Evolutionary conservation across 805 yeast genomes (phyloP).

Genomic region (Metschnikowia matae): DNA sequence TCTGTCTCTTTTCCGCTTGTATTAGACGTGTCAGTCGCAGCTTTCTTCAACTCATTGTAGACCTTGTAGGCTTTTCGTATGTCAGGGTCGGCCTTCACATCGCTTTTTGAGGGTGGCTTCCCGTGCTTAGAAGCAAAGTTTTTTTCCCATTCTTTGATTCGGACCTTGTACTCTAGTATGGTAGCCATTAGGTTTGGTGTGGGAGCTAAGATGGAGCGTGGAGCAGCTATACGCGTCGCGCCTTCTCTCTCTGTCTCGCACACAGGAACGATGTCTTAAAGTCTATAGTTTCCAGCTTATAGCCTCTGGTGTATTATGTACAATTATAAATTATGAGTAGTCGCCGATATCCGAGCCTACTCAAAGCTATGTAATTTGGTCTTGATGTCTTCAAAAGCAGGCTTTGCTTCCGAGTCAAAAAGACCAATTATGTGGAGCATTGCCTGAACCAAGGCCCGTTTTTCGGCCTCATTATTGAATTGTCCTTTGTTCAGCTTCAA

Average conservation of each 20-base stretch:
- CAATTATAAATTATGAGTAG: background rate
- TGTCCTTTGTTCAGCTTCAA: slow-evolving; percentile 13
- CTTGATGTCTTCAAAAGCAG: slow-evolving; percentile 8
- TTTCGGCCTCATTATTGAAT: slow-evolving; percentile 23
- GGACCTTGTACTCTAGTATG: slow-evolving; percentile 9
- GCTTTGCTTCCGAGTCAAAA: slow-evolving; percentile 10
- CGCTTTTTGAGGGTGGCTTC: slow-evolving; percentile 31
- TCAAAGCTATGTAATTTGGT: background rate
- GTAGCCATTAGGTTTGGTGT: slow-evolving; percentile 6
- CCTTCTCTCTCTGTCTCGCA: background rate
- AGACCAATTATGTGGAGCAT: slow-evolving; percentile 16
- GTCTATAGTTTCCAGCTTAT: background rate
- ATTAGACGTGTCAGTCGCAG: background rate
- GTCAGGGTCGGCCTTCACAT: slow-evolving; percentile 28
- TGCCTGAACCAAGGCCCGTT: slow-evolving; percentile 21
- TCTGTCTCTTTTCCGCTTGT: background rate
- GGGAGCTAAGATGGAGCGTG: background rate
- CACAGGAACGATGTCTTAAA: background rate
- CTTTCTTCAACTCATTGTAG: slow-evolving; percentile 21
- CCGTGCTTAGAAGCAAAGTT: slow-evolving; percentile 25
- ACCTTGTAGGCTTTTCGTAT: slow-evolving; percentile 31
- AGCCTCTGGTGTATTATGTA: background rate
- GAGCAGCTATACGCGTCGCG: slow-evolving; percentile 1
- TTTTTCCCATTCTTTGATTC: slow-evolving; percentile 41
- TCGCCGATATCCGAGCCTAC: background rate